Base-by-base conservation (phyloP, 1,284 basidiomycete genomes). In the Trametes pubescens region DNA sequence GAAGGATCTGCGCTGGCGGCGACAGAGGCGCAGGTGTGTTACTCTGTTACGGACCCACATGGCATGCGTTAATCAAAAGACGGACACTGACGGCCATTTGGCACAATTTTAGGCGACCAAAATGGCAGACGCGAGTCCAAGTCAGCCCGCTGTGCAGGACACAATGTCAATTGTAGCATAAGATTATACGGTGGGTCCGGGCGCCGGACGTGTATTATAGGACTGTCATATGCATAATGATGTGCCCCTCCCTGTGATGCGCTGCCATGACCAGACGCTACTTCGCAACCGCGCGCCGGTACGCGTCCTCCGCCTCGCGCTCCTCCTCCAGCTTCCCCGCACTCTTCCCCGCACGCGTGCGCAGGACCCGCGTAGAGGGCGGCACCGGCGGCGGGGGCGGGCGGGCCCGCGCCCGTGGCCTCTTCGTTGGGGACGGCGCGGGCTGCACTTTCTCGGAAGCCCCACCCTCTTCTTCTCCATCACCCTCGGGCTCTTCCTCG, bases 341-440 rank as follows among this genome's bases (percentile, higher is more conserved):
- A 47, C 67, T 83, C 77, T 88, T 92, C 67, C 79, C 75, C 40
- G 71, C 73, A 43, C 87, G 82, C 56, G 85, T 78, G 51, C 88
- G 81, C 69, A 88, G 74, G 13, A 83, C 81, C 34, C 86, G 79
- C 35, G 81, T 80, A 34, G 84, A 73, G 22, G 74, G 68, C 34
- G 78, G 64, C n/a, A 70, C 64, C 9, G 59, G 22, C 10, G 66
- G 34, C 44, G 63, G 34, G 13, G 74, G 53, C 44, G 68, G 68
- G 35, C 47, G 46, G 32, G 57, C 46, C 51, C 75, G 72, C 37
- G 37, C 44, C 43, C 75, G 71, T 22, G 55, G 32, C 57, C 44
- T 64, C 69, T 76, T 77, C 57, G 69, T 61, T 21, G 66, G 67
- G 2, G 71, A 62, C n/a, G 62, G 57, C 43, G 49, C 16, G 2